Percentiles rank a stretch among this genome's conserved stretches.
phyloP scores from a whole-genome alignment of 768 basidiomycete genomes.

The Collybiopsis luxurians region DNA sequence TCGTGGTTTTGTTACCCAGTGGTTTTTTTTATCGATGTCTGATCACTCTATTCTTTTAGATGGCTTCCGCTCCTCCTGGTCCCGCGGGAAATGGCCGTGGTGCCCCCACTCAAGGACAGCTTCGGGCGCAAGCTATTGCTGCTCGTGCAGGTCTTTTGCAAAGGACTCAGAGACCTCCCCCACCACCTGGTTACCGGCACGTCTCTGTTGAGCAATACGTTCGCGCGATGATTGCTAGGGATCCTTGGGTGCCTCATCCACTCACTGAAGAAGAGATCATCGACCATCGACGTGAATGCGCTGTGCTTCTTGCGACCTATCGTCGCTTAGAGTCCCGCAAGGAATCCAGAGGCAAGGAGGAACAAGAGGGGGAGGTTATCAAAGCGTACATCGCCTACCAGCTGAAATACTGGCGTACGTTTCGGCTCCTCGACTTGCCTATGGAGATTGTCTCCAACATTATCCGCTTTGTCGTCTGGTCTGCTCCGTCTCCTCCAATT shows the following conservation, averaged over 20 bases:
- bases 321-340: background rate
- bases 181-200: background rate
- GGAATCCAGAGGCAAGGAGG: background rate
- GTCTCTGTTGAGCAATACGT: background rate
- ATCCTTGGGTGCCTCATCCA: slow-evolving; percentile 14
- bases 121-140: too few relatives aligned
- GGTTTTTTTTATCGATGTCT: background rate
- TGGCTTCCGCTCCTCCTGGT: background rate
- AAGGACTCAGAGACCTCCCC: background rate
- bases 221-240: background rate
- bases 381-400: slow-evolving; percentile 5
- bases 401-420: slow-evolving; percentile 37
- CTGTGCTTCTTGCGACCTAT: background rate
- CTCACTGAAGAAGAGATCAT: slow-evolving; percentile 14
- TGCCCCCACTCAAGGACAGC: background rate
- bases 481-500: slow-evolving; percentile 30
- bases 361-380: background rate
- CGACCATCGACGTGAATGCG: slow-evolving; percentile 9
- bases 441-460: slow-evolving; percentile 64
- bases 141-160: background rate
- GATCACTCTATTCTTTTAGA: background rate
- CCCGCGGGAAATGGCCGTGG: background rate
- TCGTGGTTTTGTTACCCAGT: background rate
- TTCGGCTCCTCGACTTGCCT: slow-evolving; percentile 62
- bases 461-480: slow-evolving; percentile 60